Evolutionary conservation across 176 grass and related monocot species (phyloP), one percentile per base, ranked within the genome.

Genomic region (Neostapfia colusana): DNA sequence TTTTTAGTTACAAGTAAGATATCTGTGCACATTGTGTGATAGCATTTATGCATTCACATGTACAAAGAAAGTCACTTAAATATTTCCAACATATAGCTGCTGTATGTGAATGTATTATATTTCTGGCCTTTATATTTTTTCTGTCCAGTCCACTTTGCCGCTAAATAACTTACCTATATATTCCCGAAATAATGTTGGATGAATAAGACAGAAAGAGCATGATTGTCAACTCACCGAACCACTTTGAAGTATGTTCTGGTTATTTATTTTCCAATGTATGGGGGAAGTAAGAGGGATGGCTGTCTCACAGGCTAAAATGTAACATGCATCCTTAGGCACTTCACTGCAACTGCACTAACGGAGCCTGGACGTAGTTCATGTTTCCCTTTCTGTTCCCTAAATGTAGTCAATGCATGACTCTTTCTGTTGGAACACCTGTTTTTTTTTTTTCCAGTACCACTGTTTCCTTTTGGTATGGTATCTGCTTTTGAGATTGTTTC

Each of bases 61-160:
- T 34, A 42, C 53, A 43, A 17, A 31, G 1, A 31, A 31, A n/a
- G 63, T 25, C 60, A 10, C 10, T 40, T 40, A 79, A 78, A 49
- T 13, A 60, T 34, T 38, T 83, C 48, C 34, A 21, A 60, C 62
- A 74, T 24, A 11, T 50, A 74, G 53, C 55, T 83, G 23, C 44
- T 56, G 63, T 79, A 64, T 15, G 14, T 42, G 26, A 64, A 44
- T 18, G 53, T 24, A 74, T 83, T 63, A 36, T 6, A 18, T 74
- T 83, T 88, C 24, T 74, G 15, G 73, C 50, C 31, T 20, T 63
- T 28, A 16, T 70, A 71, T 75, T 43, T 14, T 69, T 84, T 79
- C 27, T 75, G 2, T 36, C 46, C 23, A 15, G 43, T 56, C 46
- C 23, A 15, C 43, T 56, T 18, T 43, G 20, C 8, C 21, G 76